Conservation (phyloP, 768 basidiomycete species). For the Trametes cingulata region DNA sequence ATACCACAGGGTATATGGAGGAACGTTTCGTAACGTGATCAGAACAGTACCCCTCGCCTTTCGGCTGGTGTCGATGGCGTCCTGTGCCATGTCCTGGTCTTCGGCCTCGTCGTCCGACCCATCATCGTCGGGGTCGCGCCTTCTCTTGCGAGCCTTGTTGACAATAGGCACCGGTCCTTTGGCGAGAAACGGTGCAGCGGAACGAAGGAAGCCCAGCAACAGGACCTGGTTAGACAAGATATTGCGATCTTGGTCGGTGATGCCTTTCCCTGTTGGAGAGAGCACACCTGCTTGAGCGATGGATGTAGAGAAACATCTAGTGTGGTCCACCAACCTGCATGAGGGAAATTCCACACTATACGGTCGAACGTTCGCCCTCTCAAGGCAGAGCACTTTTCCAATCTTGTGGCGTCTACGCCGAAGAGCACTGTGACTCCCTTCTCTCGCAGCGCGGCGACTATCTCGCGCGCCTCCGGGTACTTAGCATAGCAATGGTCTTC, state of each 20-base stretch:
- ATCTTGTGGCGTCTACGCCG: conserved; percentile 77
- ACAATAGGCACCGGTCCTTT: conserved; percentile 55
- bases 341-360: conserved; percentile 95
- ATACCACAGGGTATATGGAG: conserved; percentile 87
- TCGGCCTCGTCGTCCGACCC: conserved; percentile 46
- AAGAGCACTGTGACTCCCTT: conserved; percentile 76
- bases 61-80: conserved; percentile 13
- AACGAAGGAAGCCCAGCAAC: conserved; percentile 79
- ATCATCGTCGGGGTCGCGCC: conserved; percentile 37
- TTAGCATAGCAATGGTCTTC: conserved; percentile 77
- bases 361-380: conserved; percentile 71
- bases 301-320: background rate
- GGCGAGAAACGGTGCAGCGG: conserved; percentile 60
- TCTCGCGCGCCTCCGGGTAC: conserved; percentile 71
- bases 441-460: conserved; percentile 53
- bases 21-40: conserved; percentile 82
- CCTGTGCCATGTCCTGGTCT: conserved; percentile 33
- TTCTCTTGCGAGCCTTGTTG: conserved; percentile 44
- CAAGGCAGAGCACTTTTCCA: conserved; percentile 59
- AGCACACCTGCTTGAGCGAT: background rate
- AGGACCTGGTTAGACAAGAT: conserved; percentile 87
- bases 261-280: conserved; percentile 67
- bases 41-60: conserved; percentile 68
- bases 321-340: conserved; percentile 66
- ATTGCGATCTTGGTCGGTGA: conserved; percentile 92